phyloP scores from a whole-genome alignment of 441 rosid species.

The Pelargonium fulgidum region DNA sequence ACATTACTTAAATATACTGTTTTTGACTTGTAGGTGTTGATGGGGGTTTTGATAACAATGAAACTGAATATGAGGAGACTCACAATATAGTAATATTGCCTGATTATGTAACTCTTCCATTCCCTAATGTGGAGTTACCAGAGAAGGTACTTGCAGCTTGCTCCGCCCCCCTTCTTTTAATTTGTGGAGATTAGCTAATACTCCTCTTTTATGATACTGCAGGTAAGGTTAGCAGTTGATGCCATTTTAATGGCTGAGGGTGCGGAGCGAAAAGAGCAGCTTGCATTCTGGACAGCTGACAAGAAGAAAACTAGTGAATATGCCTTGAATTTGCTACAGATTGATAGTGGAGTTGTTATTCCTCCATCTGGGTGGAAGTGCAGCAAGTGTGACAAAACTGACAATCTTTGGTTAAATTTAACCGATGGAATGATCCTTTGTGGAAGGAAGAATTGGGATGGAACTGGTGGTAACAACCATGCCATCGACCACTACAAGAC shows the following conservation, averaged over 20 bases:
- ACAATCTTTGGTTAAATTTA: constrained; percentile 93
- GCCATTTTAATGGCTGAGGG: constrained; percentile 67
- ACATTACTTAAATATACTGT: constrained; percentile 3
- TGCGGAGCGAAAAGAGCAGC: constrained; percentile 80
- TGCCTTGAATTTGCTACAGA: constrained; percentile 67
- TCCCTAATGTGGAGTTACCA: constrained; percentile 90
- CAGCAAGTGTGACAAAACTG: constrained; percentile 74
- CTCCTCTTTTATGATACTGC: constrained; percentile 18
- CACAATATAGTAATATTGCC: constrained; percentile 69
- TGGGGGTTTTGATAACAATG: constrained; percentile 89
- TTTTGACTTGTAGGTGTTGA: constrained; percentile 57
- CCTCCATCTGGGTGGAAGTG: constrained; percentile 93
- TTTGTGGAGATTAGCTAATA: background rate
- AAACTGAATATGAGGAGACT: constrained; percentile 69
- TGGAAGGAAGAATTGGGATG: constrained; percentile 94
- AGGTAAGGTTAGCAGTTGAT: constrained; percentile 91
- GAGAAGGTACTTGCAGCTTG: constrained; percentile 60
- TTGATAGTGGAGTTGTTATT: constrained; percentile 59
- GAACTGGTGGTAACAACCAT: constrained; percentile 94
- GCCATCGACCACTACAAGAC: constrained; percentile 82
- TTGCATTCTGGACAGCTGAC: constrained; percentile 92
- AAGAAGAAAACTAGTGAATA: constrained; percentile 68
- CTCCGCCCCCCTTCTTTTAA: background rate
- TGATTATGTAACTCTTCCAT: constrained; percentile 57
- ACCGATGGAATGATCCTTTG: constrained; percentile 93